A percentile compares a stretch with the other conserved stretches of the same genome.
These are phyloP conservation scores for Coriolopsis trogii DNA, from an alignment of 1,284 basidiomycete species.

Conservation along the genomic window DNA sequence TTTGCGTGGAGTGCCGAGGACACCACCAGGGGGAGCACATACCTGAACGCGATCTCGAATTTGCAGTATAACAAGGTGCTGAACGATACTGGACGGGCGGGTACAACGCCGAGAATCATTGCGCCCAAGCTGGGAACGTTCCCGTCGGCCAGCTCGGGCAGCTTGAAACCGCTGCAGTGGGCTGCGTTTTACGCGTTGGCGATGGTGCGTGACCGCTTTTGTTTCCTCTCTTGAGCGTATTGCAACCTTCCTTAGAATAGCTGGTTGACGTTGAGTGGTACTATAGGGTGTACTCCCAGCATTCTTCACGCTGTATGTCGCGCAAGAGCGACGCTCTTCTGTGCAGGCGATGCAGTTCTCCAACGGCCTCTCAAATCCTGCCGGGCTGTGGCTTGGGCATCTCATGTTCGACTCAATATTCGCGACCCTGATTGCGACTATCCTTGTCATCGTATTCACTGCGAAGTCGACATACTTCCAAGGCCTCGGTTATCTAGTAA, in stretches of 20 bases:
- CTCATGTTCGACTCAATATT: conserved; percentile 73
- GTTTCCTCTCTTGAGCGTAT: neutral
- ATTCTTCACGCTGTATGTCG: conserved; percentile 79
- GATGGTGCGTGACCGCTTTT: conserved; percentile 49
- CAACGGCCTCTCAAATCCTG: conserved; percentile 74
- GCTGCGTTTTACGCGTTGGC: conserved; percentile 66
- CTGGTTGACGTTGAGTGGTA: neutral
- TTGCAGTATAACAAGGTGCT: conserved; percentile 60
- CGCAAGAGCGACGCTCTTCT: conserved; percentile 64
- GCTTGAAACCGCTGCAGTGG: conserved; percentile 65
- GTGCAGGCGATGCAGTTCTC: conserved; percentile 81
- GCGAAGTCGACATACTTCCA: conserved; percentile 63
- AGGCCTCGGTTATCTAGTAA: conserved; percentile 68
- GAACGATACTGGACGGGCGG: conserved; percentile 44
- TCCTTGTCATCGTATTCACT: conserved; percentile 67
- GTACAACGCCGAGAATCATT: conserved; percentile 48
- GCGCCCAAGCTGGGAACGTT: conserved; percentile 55
- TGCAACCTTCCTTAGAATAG: no score
- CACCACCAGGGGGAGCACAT: conserved; percentile 50
- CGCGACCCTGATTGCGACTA: conserved; percentile 56
- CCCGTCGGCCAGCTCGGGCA: conserved; percentile 52
- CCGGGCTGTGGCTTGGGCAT: conserved; percentile 81
- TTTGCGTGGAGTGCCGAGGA: conserved; percentile 62
- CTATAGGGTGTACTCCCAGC: conserved; percentile 72
- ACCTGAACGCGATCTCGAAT: conserved; percentile 69